Conservation (phyloP, 331 rosid species). For the Saraca asoca region DNA sequence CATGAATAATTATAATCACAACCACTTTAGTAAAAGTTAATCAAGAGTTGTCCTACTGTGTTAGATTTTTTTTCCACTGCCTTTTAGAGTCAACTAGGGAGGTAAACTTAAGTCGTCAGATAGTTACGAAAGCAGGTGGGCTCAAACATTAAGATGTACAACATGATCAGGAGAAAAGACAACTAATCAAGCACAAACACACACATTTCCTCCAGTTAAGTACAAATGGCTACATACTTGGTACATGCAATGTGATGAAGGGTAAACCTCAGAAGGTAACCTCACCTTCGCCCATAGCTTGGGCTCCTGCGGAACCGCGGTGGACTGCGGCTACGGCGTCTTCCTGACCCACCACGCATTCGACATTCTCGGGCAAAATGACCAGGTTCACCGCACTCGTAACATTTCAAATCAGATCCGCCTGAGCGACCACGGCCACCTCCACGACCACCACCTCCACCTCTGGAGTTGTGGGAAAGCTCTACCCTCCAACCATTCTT, state of each 20-base stretch:
- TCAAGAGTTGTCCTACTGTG: too few species aligned
- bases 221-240: background rate
- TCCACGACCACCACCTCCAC: conserved; percentile 75
- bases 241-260: background rate
- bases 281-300: conserved; percentile 93
- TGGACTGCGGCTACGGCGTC: conserved; percentile 92
- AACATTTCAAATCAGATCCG: conserved; percentile 96
- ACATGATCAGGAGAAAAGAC: background rate
- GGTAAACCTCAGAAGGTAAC: background rate
- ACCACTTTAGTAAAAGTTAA: too few species aligned
- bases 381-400: conserved; percentile 99
- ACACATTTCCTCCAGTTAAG: background rate
- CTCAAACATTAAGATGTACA: background rate
- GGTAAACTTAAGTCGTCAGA: too few species aligned
- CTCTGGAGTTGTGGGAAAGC: conserved; percentile 95
- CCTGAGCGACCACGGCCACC: conserved; percentile 91
- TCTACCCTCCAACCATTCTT: conserved; percentile 99
- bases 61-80: too few species aligned
- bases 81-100: too few species aligned
- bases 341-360: conserved; percentile 84
- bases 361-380: conserved; percentile 99
- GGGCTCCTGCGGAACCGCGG: conserved; percentile 96
- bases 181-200: background rate
- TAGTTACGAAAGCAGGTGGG: too few species aligned
- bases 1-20: too few species aligned